phyloP scores from a whole-genome alignment of 257 asterid genomes.

The Jasminum sambac region DNA sequence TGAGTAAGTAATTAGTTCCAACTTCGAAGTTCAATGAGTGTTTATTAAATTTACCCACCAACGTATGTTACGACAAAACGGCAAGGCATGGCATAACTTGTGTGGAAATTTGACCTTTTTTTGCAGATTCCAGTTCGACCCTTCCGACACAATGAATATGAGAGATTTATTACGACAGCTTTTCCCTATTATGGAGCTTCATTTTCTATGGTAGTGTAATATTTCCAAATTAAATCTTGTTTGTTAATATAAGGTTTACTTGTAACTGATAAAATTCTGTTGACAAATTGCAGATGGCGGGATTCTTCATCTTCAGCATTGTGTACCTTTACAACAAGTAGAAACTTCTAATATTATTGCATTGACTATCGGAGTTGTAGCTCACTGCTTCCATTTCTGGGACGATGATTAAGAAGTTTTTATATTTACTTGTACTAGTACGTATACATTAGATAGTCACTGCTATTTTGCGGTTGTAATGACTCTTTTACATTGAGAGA shows the following conservation, averaged over 20 bases:
- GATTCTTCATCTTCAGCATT: constrained; percentile 46
- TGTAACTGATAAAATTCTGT: background rate
- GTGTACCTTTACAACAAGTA: constrained; percentile 47
- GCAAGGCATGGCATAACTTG: background rate
- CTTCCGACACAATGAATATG: constrained; percentile 87
- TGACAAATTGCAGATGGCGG: constrained; percentile 41
- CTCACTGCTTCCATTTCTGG: background rate
- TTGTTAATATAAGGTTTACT: too few relatives aligned
- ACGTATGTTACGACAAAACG: background rate
- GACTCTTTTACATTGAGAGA: too few relatives aligned
- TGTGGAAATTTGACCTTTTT: background rate
- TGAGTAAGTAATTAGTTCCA: background rate
- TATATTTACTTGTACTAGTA: constrained; percentile 5
- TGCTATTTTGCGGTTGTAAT: too few relatives aligned
- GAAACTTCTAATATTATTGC: background rate
- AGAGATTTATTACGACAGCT: constrained; percentile 82
- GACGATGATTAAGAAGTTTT: background rate
- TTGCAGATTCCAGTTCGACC: constrained; percentile 96
- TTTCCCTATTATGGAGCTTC: constrained; percentile 91
- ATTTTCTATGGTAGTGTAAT: constrained; percentile 62
- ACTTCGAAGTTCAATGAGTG: too few relatives aligned
- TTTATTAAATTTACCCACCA: background rate
- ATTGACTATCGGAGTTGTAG: background rate
- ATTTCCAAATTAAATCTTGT: background rate
- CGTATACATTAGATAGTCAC: too few relatives aligned